Evolutionary conservation across 2,329 filamentous ascomycete species (phyloP).

Genomic region (Neopestalotiopsis sp.): DNA sequence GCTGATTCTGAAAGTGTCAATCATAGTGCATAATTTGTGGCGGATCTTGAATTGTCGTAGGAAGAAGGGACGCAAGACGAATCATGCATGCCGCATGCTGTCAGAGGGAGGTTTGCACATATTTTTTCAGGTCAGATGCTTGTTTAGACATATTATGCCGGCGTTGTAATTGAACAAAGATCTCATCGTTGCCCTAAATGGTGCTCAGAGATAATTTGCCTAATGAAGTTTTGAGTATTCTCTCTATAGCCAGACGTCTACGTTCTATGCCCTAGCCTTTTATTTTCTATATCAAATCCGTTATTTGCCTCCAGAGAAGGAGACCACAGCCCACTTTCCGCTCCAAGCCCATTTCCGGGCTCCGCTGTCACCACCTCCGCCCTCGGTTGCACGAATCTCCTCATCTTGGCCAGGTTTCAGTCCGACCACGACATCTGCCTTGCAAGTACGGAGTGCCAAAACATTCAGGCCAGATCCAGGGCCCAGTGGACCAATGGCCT

Average conservation of each 20-base stretch:
- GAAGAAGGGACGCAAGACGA: too few relatives aligned
- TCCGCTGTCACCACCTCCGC: conserved; percentile 73
- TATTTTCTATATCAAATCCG: not conserved
- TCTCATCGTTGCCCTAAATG: too few relatives aligned
- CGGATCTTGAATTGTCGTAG: too few relatives aligned
- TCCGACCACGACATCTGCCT: conserved; percentile 93
- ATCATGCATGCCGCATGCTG: too few relatives aligned
- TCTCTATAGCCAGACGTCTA: conserved; percentile 8
- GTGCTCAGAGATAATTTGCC: too few relatives aligned
- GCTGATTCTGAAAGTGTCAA: not conserved
- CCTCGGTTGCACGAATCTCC: conserved; percentile 70
- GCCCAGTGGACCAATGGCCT: conserved; percentile 86
- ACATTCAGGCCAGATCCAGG: conserved; percentile 82
- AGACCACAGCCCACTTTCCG: conserved; percentile 96
- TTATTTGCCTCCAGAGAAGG: conserved; percentile 74
- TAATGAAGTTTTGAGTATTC: not conserved
- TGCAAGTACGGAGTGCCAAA: conserved; percentile 89
- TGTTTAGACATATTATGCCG: not conserved
- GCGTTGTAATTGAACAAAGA: not conserved
- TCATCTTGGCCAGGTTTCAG: conserved; percentile 85
- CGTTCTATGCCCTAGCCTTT: not conserved
- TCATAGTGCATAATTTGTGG: not conserved
- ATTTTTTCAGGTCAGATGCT: too few relatives aligned
- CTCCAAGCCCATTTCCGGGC: conserved; percentile 91
- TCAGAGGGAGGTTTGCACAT: too few relatives aligned